phyloP scores from a whole-genome alignment of 78 protist genomes.

The Monosiga brevicollis region DNA sequence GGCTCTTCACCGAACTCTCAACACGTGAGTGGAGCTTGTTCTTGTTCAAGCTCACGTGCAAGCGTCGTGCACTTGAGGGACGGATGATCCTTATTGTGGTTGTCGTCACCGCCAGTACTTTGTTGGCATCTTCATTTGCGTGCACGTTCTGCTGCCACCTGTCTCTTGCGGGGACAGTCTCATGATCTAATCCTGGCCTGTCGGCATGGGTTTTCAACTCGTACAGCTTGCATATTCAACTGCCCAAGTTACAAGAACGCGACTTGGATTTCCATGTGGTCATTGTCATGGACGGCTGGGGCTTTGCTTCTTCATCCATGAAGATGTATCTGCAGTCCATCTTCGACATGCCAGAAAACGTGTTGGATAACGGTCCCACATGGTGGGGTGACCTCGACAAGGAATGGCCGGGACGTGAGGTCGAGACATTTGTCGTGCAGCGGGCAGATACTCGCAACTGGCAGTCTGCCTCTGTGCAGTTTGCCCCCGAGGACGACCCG shows the following conservation, averaged over 20 bases:
- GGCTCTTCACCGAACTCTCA: neutral
- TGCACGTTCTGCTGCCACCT: too few species aligned
- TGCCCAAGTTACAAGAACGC: neutral
- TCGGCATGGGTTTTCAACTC: too few species aligned
- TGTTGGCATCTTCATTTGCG: too few species aligned
- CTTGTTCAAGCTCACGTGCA: too few species aligned
- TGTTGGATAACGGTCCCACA: neutral
- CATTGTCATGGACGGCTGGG: conserved; percentile 17
- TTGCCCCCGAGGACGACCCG: neutral
- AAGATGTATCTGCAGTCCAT: neutral
- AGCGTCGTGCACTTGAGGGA: too few species aligned
- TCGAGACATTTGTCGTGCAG: neutral
- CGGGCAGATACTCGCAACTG: neutral
- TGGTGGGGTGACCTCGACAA: neutral
- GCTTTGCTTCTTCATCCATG: conserved; percentile 2
- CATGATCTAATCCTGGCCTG: too few species aligned
- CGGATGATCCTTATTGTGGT: too few species aligned
- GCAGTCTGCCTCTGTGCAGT: neutral
- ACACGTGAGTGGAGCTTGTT: too few species aligned
- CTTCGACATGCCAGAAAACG: neutral
- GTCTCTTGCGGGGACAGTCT: too few species aligned
- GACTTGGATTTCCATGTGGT: neutral
- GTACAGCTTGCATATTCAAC: neutral
- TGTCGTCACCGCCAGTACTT: too few species aligned
- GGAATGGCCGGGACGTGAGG: neutral